Evolutionary conservation across 1,284 basidiomycete genomes (phyloP).

Genomic region (Phlebopus sp.): DNA sequence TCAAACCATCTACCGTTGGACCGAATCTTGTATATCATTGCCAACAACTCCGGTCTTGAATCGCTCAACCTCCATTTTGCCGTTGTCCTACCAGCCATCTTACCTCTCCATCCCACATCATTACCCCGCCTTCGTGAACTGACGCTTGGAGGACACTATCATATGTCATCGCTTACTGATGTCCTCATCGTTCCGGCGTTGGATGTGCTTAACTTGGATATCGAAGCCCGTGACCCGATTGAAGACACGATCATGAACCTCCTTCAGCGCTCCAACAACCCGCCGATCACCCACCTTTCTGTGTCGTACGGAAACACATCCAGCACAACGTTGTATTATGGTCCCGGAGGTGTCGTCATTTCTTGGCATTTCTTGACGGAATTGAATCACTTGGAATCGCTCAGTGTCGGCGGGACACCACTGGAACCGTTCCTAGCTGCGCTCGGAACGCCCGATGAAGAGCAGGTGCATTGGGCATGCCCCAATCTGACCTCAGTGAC

Average conservation of each 20-base stretch:
- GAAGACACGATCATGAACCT: conserved; percentile 63
- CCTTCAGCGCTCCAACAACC: conserved; percentile 53
- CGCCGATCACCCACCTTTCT: conserved; percentile 53
- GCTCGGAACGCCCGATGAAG: conserved; percentile 58
- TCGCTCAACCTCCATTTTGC: conserved; percentile 58
- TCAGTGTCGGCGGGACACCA: conserved; percentile 60
- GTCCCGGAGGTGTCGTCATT: conserved; percentile 39
- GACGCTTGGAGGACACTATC: conserved; percentile 61
- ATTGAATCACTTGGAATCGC: conserved; percentile 46
- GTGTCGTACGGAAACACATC: conserved; percentile 52
- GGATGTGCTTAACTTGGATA: conserved; percentile 55
- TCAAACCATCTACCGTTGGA: conserved; percentile 60
- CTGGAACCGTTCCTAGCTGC: conserved; percentile 58
- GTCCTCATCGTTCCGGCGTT: conserved; percentile 55
- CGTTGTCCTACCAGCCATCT: conserved; percentile 54
- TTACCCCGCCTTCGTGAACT: conserved; percentile 53
- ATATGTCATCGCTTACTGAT: conserved; percentile 62
- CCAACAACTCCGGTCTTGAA: conserved; percentile 53
- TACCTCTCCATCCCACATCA: conserved; percentile 52
- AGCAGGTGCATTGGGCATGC: conserved; percentile 56
- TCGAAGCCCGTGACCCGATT: conserved; percentile 64
- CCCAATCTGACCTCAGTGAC: conserved; percentile 54
- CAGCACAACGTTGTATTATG: conserved; percentile 42
- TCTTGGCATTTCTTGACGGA: conserved; percentile 51
- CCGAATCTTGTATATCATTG: conserved; percentile 59